Conservation (phyloP, 805 yeast genomes). For the Yamadazyma olivae region DNA sequence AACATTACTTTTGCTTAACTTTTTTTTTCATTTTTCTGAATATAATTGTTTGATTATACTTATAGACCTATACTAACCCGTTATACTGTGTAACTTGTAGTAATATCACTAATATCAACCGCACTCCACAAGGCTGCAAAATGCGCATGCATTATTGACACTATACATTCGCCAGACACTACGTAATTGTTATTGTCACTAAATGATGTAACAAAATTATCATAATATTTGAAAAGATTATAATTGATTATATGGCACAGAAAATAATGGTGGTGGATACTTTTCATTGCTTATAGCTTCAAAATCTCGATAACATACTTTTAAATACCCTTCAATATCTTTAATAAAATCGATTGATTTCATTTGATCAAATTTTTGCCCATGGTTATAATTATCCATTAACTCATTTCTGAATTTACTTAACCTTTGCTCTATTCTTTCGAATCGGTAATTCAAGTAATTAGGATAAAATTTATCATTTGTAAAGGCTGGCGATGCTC, state of each 20-base stretch:
- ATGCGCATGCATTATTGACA: no score
- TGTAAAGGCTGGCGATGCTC: slow-evolving; percentile 24
- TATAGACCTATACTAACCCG: no score
- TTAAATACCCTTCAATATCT: slow-evolving; percentile 24
- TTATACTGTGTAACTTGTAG: no score
- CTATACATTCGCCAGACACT: no score
- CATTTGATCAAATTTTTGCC: slow-evolving; percentile 30
- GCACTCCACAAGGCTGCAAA: no score
- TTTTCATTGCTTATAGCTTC: slow-evolving; percentile 18
- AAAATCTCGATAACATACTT: slow-evolving; percentile 27
- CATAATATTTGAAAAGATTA: no score
- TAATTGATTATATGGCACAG: slow-evolving; percentile 13
- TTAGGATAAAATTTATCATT: slow-evolving; percentile 26
- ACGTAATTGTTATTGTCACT: no score
- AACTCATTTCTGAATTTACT: slow-evolving; percentile 9
- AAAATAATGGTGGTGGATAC: slow-evolving; percentile 13
- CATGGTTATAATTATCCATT: slow-evolving; percentile 5
- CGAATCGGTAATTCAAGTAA: slow-evolving; percentile 25
- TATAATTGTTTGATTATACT: no score
- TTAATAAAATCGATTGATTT: slow-evolving; percentile 28
- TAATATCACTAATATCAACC: no score
- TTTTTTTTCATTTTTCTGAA: no score
- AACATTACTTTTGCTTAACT: no score
- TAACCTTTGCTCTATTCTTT: slow-evolving; percentile 21
- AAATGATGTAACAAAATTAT: no score